Percentiles rank a stretch among this genome's conserved stretches.
Conservation (phyloP, 768 basidiomycete genomes). For the Rhodotorula kratochvilovae region DNA sequence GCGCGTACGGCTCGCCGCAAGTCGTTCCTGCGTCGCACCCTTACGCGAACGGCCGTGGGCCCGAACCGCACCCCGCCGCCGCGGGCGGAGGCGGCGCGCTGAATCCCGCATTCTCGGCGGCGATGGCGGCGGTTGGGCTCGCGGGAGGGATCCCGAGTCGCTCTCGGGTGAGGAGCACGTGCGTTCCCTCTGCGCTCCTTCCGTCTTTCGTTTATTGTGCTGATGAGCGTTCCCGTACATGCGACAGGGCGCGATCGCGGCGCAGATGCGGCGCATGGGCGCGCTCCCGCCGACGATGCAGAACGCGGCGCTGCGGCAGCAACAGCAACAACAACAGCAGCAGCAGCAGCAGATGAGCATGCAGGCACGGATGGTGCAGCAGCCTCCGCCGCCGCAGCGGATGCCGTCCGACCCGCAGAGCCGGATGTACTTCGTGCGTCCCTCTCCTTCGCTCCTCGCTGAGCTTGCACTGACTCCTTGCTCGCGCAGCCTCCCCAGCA, state of each 20-base stretch:
- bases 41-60: conserved; percentile 22
- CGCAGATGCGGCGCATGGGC: conserved; percentile 32
- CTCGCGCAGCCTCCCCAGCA: neutral
- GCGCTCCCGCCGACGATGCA: conserved; percentile 17
- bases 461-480: neutral
- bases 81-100: neutral
- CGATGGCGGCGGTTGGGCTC: conserved; percentile 29
- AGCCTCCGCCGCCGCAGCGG: conserved; percentile 17
- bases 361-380: neutral
- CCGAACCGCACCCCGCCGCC: neutral
- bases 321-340: neutral
- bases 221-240: too few species aligned
- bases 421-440: conserved; percentile 5
- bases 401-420: conserved; percentile 30
- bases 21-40: conserved; percentile 25
- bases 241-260: conserved; percentile 16
- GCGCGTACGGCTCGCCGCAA: conserved; percentile 17
- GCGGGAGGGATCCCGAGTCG: conserved; percentile 27
- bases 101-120: conserved; percentile 10
- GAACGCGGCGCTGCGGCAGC: conserved; percentile 20
- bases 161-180: conserved; percentile 33
- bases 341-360: neutral
- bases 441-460: neutral
- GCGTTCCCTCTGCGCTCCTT: neutral
- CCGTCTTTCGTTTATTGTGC: neutral